Evolutionary conservation across 2,329 filamentous ascomycete species (phyloP), one percentile per base, ranked within the genome.

Genomic region (Hypomyces perniciosus): DNA sequence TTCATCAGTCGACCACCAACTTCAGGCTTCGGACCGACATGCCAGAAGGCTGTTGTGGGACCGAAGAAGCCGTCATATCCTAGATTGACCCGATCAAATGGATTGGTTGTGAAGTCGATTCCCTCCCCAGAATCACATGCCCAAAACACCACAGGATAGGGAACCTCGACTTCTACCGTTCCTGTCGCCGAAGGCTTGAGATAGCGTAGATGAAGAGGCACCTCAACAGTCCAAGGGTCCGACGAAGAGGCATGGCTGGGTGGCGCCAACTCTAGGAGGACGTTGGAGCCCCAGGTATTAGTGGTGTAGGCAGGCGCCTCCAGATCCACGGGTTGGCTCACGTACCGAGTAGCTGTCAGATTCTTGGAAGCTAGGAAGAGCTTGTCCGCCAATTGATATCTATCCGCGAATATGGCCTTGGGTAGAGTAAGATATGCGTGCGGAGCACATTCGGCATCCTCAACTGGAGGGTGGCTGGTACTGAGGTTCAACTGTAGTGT

Each of bases 111-210:
- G 68, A 92, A 88, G 60, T 88, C 85, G 1, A 76, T 77, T 1
- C 79, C 81, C 46, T 81, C 77, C 8, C 81, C 78, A 0, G 84
- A 80, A 6, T 79, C 75, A 63, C 92, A 97, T 1, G 90, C 90
- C 91, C 91, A 96, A 72, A 96, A 96, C 0, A 96, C 79, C 0
- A 81, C 79, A 0, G 92, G 92, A 72, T 86, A 91, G 0, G 92
- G 88, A 0, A 93, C 66, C n/a, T 81, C 71, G 1, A 84, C 67
- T 4, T 74, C 58, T 2, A 70, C 66, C 56, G 80, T 74, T 3
- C 84, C 84, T 3, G 74, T 74, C 40, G 68, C 65, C 0, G 77
- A 75, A 0, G 87, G 87, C 5, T 75, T 70, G 4, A 95, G 76
- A 65, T 96, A 97, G 31, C 92, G 86, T 3, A 96, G 76, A 63